These are phyloP conservation scores for Discostella pseudostelligera DNA, from an alignment of 108 stramenopile genomes.

Conservation along the genomic window DNA sequence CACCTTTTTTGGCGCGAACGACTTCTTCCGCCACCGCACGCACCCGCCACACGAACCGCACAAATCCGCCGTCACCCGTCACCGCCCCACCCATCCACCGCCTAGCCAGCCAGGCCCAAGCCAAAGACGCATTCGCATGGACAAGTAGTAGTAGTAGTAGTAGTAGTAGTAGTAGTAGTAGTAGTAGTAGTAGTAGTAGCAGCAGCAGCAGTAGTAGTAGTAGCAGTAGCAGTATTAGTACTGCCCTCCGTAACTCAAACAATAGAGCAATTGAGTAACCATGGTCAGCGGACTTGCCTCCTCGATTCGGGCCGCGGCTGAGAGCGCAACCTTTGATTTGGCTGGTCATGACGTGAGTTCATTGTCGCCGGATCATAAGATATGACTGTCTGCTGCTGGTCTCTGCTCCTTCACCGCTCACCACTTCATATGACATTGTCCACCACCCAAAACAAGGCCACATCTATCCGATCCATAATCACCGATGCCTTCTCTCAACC, in stretches of 20 bases:
- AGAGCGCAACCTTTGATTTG: slow-evolving; percentile 35
- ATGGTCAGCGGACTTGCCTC: slow-evolving; percentile 38
- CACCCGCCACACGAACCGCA: too few relatives aligned
- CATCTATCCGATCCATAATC: slow-evolving; percentile 53
- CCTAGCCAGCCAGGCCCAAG: too few relatives aligned
- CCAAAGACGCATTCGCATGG: too few relatives aligned
- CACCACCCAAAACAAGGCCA: slow-evolving; percentile 7
- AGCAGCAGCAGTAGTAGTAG: too few relatives aligned
- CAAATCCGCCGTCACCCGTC: too few relatives aligned
- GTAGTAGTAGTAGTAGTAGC: too few relatives aligned
- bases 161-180: too few relatives aligned
- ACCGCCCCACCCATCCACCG: too few relatives aligned
- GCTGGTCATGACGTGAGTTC: slow-evolving; percentile 26
- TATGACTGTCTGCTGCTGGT: neutral
- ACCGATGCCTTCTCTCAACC: slow-evolving; percentile 63
- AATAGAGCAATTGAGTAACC: neutral
- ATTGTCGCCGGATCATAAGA: neutral
- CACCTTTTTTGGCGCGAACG: too few relatives aligned
- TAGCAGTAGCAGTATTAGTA: too few relatives aligned
- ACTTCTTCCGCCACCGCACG: too few relatives aligned
- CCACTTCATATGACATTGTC: neutral
- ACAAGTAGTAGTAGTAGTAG: too few relatives aligned
- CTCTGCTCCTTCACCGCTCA: neutral
- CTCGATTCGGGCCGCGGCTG: slow-evolving; percentile 21
- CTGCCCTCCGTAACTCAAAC: neutral